Conservation (phyloP, 148 eudicot genomes). For the Rhododendron williamsianum region DNA sequence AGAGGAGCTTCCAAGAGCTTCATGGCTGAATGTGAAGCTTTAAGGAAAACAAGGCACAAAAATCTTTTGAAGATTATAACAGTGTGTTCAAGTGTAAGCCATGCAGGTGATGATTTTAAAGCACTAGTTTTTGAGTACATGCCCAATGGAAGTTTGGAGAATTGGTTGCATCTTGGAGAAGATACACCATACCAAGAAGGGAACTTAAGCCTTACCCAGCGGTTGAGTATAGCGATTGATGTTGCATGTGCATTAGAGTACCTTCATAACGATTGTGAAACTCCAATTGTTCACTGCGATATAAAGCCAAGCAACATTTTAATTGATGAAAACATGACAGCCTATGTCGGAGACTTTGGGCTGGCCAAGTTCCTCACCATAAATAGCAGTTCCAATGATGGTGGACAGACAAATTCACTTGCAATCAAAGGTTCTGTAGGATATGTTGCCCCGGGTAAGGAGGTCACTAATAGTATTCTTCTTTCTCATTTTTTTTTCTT, state of each 20-base stretch:
- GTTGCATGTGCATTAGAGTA: neutral
- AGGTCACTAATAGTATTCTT: no score
- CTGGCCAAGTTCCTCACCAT: no score
- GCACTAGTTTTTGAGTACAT: conserved; percentile 6
- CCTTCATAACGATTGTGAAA: neutral
- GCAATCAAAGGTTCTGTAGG: no score
- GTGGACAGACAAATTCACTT: no score
- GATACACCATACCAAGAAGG: neutral
- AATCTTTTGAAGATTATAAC: conserved; percentile 3
- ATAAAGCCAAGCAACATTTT: neutral
- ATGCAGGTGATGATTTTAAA: conserved; percentile 5
- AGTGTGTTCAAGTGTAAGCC: neutral
- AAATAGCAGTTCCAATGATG: no score
- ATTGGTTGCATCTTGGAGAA: neutral
- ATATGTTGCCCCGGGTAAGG: no score
- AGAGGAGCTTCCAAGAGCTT: neutral
- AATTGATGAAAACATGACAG: neutral
- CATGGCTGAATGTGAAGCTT: neutral
- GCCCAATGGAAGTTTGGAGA: conserved; percentile 6
- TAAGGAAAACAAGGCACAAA: neutral
- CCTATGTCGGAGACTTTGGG: neutral
- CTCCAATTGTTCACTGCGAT: conserved; percentile 5
- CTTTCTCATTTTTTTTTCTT: no score
- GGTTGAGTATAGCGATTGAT: neutral
- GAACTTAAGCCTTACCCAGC: neutral